Evolutionary conservation across 2,329 filamentous ascomycete species (phyloP).

Genomic region (Xylaria sp.): DNA sequence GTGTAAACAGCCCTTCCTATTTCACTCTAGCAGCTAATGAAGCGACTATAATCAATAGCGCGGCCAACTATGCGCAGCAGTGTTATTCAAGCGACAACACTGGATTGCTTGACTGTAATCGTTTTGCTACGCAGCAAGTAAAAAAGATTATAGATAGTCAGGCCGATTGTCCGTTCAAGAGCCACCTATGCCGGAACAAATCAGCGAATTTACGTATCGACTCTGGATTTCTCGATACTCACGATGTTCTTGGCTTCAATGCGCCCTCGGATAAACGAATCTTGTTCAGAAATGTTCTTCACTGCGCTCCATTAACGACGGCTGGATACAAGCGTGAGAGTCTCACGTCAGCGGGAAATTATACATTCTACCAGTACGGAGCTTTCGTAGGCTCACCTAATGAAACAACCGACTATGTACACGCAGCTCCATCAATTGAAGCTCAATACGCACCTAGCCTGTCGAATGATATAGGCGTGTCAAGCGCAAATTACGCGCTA

Average conservation of each 20-base stretch:
- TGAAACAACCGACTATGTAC: background rate
- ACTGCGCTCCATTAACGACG: constrained; percentile 32
- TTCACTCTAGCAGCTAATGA: background rate
- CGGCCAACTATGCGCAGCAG: constrained; percentile 36
- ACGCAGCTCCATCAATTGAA: background rate
- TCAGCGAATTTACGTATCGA: constrained; percentile 27
- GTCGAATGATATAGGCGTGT: background rate
- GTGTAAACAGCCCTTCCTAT: no score
- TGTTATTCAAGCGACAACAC: constrained; percentile 23
- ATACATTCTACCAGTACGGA: background rate
- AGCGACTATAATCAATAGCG: constrained; percentile 3
- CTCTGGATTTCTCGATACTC: constrained; percentile 24
- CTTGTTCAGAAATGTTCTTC: constrained; percentile 24
- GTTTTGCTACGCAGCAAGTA: background rate
- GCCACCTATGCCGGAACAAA: constrained; percentile 14
- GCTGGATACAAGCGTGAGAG: constrained; percentile 7
- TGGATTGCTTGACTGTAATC: constrained; percentile 5
- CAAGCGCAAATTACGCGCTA: background rate
- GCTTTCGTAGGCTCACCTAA: no score
- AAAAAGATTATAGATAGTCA: background rate
- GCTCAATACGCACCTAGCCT: background rate
- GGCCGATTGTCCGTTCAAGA: constrained; percentile 26
- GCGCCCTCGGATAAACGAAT: constrained; percentile 6
- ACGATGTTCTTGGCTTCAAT: constrained; percentile 28
- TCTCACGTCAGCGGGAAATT: background rate